phyloP scores from a whole-genome alignment of 768 basidiomycete genomes.

The Trametes elegans region DNA sequence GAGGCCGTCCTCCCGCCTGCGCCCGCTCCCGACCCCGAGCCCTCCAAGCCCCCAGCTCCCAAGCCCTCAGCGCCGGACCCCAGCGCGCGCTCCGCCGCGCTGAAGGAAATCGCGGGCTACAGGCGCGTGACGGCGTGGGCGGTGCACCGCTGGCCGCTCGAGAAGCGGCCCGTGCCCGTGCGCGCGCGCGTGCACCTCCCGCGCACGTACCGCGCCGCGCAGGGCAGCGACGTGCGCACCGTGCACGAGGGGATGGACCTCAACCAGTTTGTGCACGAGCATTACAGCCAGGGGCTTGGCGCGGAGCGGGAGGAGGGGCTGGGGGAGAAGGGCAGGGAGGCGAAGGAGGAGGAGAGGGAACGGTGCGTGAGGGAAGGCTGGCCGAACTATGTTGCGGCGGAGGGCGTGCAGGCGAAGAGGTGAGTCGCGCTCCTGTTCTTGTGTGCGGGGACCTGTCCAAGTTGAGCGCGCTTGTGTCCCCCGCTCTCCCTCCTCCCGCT shows the following conservation, averaged over 20 bases:
- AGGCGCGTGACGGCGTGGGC: conserved; percentile 39
- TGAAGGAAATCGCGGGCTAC: conserved; percentile 30
- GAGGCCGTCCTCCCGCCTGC: conserved; percentile 13
- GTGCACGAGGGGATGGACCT: conserved; percentile 35
- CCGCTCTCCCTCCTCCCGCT: background rate
- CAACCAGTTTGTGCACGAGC: conserved; percentile 37
- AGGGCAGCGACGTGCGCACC: conserved; percentile 35
- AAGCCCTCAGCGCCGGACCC: conserved; percentile 1
- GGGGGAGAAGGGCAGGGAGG: conserved; percentile 21
- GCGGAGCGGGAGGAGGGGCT: conserved; percentile 19
- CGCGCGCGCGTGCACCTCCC: conserved; percentile 39
- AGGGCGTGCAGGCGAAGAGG: conserved; percentile 9
- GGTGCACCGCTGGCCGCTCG: conserved; percentile 40
- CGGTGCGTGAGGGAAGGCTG: conserved; percentile 1
- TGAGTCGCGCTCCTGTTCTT: background rate
- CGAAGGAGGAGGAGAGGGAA: conserved; percentile 15
- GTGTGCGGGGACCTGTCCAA: background rate
- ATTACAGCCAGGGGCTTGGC: conserved; percentile 26
- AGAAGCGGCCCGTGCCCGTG: conserved; percentile 31
- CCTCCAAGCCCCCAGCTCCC: background rate
- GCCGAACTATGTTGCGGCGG: conserved; percentile 15
- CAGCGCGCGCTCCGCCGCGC: conserved; percentile 28
- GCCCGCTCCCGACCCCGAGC: background rate
- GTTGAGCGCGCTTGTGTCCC: conserved; percentile 1
- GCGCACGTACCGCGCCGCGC: conserved; percentile 36